Conservation (phyloP, 2,329 filamentous ascomycete genomes). For the Aspergillus cejpii region DNA sequence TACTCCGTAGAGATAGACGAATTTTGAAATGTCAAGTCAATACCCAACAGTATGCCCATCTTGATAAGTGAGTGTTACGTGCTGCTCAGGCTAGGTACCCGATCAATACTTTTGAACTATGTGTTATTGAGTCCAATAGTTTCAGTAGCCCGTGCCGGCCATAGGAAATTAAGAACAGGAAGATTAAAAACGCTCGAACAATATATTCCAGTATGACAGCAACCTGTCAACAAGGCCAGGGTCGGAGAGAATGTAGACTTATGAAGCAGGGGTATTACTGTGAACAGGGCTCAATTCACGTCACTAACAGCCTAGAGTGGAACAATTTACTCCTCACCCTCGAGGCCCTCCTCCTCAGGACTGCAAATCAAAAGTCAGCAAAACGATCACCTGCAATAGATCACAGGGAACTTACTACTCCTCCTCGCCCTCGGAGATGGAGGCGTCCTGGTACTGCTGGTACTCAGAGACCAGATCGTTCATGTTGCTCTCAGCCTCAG, state of each 20-base stretch:
- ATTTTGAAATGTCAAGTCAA: too few species aligned
- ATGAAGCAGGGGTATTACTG: slow-evolving; percentile 2
- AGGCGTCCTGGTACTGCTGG: slow-evolving; percentile 99
- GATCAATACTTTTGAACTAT: not conserved
- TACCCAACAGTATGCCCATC: too few species aligned
- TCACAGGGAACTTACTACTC: slow-evolving; percentile 55
- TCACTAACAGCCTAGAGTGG: slow-evolving; percentile 3
- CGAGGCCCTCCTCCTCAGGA: slow-evolving; percentile 69
- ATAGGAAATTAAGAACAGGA: not conserved
- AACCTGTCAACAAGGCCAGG: not conserved
- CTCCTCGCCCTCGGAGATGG: slow-evolving; percentile 94
- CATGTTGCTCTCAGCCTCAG: slow-evolving; percentile 99
- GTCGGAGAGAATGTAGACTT: not conserved
- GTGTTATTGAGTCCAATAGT: not conserved
- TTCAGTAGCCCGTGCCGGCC: not conserved
- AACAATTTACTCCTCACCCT: slow-evolving; percentile 60
- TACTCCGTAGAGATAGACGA: too few species aligned
- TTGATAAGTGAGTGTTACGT: too few species aligned
- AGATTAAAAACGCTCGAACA: slow-evolving; percentile 1
- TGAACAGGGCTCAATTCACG: slow-evolving; percentile 23
- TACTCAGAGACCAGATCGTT: slow-evolving; percentile 99
- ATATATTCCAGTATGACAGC: not conserved
- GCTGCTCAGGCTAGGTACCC: not conserved
- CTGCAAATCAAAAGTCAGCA: slow-evolving; percentile 13
- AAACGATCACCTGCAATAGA: too few species aligned